Base-by-base conservation (phyloP, 805 yeast genomes). In the Metschnikowia kunwiensis region DNA sequence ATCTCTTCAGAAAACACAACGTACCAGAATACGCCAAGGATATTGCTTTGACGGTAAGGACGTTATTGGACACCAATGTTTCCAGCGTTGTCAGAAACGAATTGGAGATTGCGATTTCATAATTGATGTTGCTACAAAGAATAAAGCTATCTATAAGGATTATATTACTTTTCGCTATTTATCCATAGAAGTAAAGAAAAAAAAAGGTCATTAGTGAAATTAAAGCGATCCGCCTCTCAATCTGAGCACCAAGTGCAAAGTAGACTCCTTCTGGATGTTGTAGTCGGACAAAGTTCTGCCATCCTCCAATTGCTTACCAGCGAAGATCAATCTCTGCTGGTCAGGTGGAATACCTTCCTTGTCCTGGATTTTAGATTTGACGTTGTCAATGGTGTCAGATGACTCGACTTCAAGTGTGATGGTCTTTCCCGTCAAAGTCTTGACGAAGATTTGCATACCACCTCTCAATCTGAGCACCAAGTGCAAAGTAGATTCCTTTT, bases 401-500 rank as follows among this genome's bases (percentile, higher is more conserved):
- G 97, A 87, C 76, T 89, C 96, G 54, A 88, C 97, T 77, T 89
- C 97, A 54, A 89, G 80, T 66, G 97, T 89, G 44, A 76, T 75
- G 27, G 80, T 76, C 63, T 75, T 76, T 60, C 81, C 81, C 17
- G 81, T 76, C 51, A 76, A 64, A 24, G 80, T 75, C 59, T 75
- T 75, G 40, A 55, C 61, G 45, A 61, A 62, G 26, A 61, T 56
- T 53, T 68, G 68, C 61, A 58, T 57, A 76, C 96, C 96, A 78
- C 97, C 97, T 78, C 97, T 86, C 70, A 91, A 85, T 80, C 97
- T 88, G 54, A 91, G 77, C 53, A 91, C 97, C 75, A 91, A 81
- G 72, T 91, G 96, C 38, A 89, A 72, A 46, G 97, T 89, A 49
- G 96, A 87, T 75, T 89, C 97, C 78, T 89, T 89, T 75, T 88